Base-by-base conservation (phyloP, 2,329 filamentous ascomycete species). In the Aschersonia sp. region DNA sequence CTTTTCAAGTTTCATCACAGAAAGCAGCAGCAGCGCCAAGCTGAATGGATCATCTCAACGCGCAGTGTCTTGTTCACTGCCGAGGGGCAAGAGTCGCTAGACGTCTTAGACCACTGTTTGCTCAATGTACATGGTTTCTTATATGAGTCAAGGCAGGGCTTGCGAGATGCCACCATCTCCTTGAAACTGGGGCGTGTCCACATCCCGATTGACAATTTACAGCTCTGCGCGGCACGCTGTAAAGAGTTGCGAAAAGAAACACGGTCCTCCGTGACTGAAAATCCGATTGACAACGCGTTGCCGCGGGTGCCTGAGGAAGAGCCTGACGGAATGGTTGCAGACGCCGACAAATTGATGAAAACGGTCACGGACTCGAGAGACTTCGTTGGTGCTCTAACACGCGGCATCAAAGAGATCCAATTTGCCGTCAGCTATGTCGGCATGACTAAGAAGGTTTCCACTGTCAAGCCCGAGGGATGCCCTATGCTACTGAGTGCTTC, bases 401-500 rank as follows among this genome's bases (percentile, higher is more conserved):
- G 87, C 43, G 92, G 92, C 46, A 87, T 98, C 54, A 94, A 96
- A 61, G 92, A 98, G 63, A 85, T 98, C 10, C 92, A 98, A 63
- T 87, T 98, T 57, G 90, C 89, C 0, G 79, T 97, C 59, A 90
- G 90, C 64, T 92, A 90, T 63, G 76, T 96, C 55, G 87, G 87
- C 14, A 67, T 98, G 50, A 89, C 87, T 29, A 92, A 88, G 63
- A 82, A 81, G 56, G 75, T 96, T 10, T 73, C 82, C 40, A 73
- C 79, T 2, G 71, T 86, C 50, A 78, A 81, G 52, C 73, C 82
- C 4, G 73, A 74, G 4, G 79, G 82, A 31, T 72, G 75, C n/a
- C 82, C 87, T 4, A 75, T 95, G 6, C 79, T 85, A 50, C 72
- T 96, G 51, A 95, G 90, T 58, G 76, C 89, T 43, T 88, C 90